Evolutionary conservation across 2,329 filamentous ascomycete genomes (phyloP), one percentile per base, ranked within the genome.

Genomic region (Trichoderma sp.): DNA sequence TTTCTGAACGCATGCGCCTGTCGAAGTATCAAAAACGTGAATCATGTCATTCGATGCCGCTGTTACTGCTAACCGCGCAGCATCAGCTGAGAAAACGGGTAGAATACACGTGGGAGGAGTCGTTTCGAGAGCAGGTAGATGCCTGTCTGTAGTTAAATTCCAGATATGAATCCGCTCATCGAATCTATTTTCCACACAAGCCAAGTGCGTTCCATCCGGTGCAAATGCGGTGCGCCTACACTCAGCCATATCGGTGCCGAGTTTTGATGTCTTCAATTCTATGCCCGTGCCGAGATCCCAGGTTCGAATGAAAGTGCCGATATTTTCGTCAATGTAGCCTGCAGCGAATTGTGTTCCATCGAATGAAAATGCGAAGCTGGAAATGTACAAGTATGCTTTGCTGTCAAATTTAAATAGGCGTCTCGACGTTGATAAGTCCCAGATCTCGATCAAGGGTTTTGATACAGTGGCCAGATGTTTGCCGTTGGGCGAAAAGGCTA

Each of bases 301-400:
- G 32, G 21, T 26, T 34, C 21, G n/a, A 39, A 62, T 36, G 14
- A 3, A 30, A 4, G 5, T 4, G 1, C 4, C 18, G 6, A 3
- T 2, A 8, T 3, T 0, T 2, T 1, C 1, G 18, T 6, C 2
- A n/a, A 0, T 2, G n/a, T 15, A 34, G 6, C 30, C 5, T n/a
- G 34, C 60, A 43, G 34, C 34, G 2, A 63, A 30, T 14, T 1
- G 14, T 63, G 15, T 18, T 0, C 21, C 15, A 2, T 63, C 60
- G 18, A 11, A 15, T 36, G 60, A 43, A 28, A 63, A 63, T 4
- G 24, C 15, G 3, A 63, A 9, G 4, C 9, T 36, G 1, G 34
- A 36, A 36, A 36, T 30, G 6, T 1, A n/a, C n/a, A n/a, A n/a
- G n/a, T n/a, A 30, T 30, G 28, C 6, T 8, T 30, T 6, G 28